A percentile compares a stretch with the other conserved stretches of the same genome.
Conservation (phyloP, 805 yeast species). For the Babjeviella inositovora region DNA sequence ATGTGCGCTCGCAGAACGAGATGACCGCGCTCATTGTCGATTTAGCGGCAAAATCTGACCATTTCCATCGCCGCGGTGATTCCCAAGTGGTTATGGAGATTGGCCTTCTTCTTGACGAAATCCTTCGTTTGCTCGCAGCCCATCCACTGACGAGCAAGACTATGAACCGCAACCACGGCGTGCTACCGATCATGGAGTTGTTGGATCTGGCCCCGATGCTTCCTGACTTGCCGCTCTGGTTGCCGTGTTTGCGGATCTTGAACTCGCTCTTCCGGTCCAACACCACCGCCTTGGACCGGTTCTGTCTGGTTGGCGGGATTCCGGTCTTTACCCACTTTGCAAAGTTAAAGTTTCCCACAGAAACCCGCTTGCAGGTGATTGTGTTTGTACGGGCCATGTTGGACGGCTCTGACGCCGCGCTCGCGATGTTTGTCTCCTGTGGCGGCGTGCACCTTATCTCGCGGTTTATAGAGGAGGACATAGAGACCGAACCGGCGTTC, state of each 20-base stretch:
- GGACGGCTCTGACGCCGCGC: conserved; percentile 14
- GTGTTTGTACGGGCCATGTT: conserved; percentile 6
- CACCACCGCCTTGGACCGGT: conserved; percentile 4
- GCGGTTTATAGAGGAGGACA: conserved; percentile 28
- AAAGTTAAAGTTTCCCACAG: conserved; percentile 3
- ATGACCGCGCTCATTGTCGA: too few relatives aligned
- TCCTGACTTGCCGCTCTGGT: too few relatives aligned
- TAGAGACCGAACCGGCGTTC: conserved; percentile 17
- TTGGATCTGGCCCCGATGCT: too few relatives aligned
- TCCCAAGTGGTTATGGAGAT: too few relatives aligned
- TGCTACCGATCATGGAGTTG: conserved; percentile 6
- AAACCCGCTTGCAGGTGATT: conserved; percentile 5
- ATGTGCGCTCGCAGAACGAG: too few relatives aligned
- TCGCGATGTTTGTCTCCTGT: conserved; percentile 22
- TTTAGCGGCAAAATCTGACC: too few relatives aligned
- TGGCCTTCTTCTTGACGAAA: too few relatives aligned
- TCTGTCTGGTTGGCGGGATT: conserved; percentile 7
- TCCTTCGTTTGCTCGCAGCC: conserved; percentile 2
- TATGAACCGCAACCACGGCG: conserved; percentile 5
- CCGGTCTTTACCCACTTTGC: conserved; percentile 6
- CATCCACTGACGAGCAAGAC: conserved; percentile 4
- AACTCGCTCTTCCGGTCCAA: conserved; percentile 2
- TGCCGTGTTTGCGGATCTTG: conserved; percentile 2
- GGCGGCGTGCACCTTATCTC: conserved; percentile 27
- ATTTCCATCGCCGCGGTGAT: too few relatives aligned